Evolutionary conservation across 306 rosid species (phyloP).

Genomic region (Echinosophora koreensis): DNA sequence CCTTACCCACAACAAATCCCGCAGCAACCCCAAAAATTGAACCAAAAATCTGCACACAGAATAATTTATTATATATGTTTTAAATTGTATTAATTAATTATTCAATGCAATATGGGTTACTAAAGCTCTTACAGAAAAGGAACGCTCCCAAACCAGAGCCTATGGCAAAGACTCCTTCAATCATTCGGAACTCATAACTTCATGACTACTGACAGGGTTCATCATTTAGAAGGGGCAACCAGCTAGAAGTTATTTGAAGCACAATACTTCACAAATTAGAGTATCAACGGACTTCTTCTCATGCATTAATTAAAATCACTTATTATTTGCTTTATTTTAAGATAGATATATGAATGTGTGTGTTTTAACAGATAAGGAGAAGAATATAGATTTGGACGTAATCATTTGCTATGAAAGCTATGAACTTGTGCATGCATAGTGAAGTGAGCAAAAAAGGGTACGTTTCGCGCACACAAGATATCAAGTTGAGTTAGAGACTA

Average conservation of each 20-base stretch:
- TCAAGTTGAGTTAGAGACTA: neutral
- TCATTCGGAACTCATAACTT: no score
- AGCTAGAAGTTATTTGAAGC: neutral
- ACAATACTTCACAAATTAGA: neutral
- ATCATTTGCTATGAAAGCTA: neutral
- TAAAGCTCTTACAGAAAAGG: no score
- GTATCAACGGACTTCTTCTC: neutral
- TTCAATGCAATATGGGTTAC: no score
- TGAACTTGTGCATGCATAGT: neutral
- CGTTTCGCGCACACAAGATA: neutral
- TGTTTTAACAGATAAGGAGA: neutral
- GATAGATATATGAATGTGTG: no score
- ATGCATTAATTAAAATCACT: neutral
- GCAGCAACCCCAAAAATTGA: constrained; percentile 84
- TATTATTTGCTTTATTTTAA: no score
- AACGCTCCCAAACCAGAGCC: no score
- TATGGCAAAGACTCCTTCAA: no score
- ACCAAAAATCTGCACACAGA: constrained; percentile 68
- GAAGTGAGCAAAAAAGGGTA: neutral
- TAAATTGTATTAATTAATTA: no score
- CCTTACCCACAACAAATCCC: constrained; percentile 85
- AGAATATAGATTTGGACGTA: neutral
- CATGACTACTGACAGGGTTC: neutral
- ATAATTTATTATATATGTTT: no score
- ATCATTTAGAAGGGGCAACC: neutral